Evolutionary conservation across 192 early-diverging fungal genomes (phyloP).

Genomic region (Rhizophagus sp.): DNA sequence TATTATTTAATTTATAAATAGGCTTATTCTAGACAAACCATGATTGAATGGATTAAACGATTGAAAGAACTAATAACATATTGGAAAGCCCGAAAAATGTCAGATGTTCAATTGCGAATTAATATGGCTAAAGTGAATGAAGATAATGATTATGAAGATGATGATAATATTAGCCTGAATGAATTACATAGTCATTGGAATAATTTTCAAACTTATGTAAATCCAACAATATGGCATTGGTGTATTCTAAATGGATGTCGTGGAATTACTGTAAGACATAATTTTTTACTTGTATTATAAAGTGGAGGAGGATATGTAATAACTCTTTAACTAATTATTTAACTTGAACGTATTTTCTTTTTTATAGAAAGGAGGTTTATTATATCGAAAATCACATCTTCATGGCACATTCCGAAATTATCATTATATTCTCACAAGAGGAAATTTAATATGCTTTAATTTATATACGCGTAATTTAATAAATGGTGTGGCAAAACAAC

Average conservation of each 20-base stretch:
- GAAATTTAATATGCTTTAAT: conserved; percentile 35
- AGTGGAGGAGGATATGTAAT: no score
- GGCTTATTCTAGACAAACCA: neutral
- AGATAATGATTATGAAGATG: conserved; percentile 32
- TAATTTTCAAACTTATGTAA: conserved; percentile 32
- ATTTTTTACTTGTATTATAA: neutral
- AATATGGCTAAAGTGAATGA: conserved; percentile 1
- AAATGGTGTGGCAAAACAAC: conserved; percentile 22
- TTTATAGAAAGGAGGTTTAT: conserved; percentile 35
- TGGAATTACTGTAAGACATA: conserved; percentile 30
- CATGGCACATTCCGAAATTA: conserved; percentile 39
- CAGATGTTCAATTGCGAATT: conserved; percentile 35
- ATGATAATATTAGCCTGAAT: conserved; percentile 29
- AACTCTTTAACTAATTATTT: neutral
- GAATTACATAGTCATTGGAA: conserved; percentile 36
- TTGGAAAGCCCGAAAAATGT: conserved; percentile 33
- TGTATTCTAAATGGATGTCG: conserved; percentile 45
- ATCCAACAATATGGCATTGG: conserved; percentile 42
- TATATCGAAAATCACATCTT: conserved; percentile 37
- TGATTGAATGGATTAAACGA: conserved; percentile 12
- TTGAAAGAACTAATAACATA: conserved; percentile 29
- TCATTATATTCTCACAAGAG: conserved; percentile 37
- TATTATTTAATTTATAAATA: neutral
- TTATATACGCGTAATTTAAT: conserved; percentile 32
- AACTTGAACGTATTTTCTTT: neutral